Percentiles rank a stretch among this genome's conserved stretches.
These are phyloP conservation scores for Cryphonectria nitschkei DNA, from an alignment of 2,329 filamentous ascomycete species.

Conservation along the genomic window DNA sequence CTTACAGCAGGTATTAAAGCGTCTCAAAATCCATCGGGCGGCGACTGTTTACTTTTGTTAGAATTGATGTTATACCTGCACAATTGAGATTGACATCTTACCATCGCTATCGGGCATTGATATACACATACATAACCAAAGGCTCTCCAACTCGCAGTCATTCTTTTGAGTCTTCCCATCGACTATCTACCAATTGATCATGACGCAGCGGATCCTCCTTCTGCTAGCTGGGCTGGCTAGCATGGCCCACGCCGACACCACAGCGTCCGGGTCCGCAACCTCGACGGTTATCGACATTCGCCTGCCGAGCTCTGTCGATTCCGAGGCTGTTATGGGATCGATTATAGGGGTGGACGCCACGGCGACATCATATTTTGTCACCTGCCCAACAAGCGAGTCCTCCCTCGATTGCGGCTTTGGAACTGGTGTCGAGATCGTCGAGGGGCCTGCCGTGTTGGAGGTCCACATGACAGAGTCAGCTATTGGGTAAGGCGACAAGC, in stretches of 20 bases:
- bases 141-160: not conserved
- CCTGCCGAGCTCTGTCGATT: constrained; percentile 26
- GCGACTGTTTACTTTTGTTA: too few species aligned
- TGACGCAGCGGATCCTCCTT: constrained; percentile 9
- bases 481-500: constrained; percentile 21
- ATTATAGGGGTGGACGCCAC: constrained; percentile 33
- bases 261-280: constrained; percentile 14
- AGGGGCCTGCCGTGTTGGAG: constrained; percentile 32
- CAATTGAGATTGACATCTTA: not conserved
- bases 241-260: constrained; percentile 3
- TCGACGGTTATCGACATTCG: constrained; percentile 30
- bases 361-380: constrained; percentile 32
- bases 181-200: not conserved
- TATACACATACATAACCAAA: not conserved
- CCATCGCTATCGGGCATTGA: not conserved
- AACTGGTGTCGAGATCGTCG: constrained; percentile 28
- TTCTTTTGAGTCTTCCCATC: not conserved
- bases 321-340: constrained; percentile 32
- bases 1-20: not conserved
- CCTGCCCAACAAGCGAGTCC: constrained; percentile 31
- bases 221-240: constrained; percentile 21
- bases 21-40: too few species aligned
- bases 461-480: constrained; percentile 20
- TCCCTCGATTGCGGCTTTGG: constrained; percentile 31
- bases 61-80: not conserved